Evolutionary conservation across 2,329 filamentous ascomycete species (phyloP).

Genomic region (Bipolaris victoriae): DNA sequence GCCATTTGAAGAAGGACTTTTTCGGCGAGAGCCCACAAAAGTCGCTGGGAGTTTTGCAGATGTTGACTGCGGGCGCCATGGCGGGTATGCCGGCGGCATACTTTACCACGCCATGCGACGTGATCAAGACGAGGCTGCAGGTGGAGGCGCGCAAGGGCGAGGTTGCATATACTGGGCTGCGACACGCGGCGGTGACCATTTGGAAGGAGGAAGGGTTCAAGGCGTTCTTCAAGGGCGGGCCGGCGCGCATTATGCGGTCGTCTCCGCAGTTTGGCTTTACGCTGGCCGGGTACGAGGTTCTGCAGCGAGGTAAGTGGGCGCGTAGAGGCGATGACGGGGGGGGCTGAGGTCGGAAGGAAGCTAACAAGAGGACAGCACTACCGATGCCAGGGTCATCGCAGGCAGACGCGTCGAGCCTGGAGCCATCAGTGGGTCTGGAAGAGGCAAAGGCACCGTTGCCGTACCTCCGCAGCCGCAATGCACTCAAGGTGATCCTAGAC

Average conservation of each 20-base stretch:
- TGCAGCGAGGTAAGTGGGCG: slow-evolving; percentile 65
- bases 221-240: slow-evolving; percentile 98
- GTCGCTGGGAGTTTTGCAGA: slow-evolving; percentile 87
- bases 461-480: slow-evolving; percentile 80
- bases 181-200: slow-evolving; percentile 84
- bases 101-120: slow-evolving; percentile 95
- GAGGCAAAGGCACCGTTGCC: slow-evolving; percentile 69
- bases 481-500: slow-evolving; percentile 93
- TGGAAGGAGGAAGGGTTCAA: slow-evolving; percentile 89
- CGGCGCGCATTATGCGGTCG: slow-evolving; percentile 90
- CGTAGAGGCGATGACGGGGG: background rate
- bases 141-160: slow-evolving; percentile 98
- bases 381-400: slow-evolving; percentile 75
- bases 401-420: slow-evolving; percentile 56
- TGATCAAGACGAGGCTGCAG: slow-evolving; percentile 98
- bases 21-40: slow-evolving; percentile 89
- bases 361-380: slow-evolving; percentile 54
- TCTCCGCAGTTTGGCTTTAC: slow-evolving; percentile 99
- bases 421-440: slow-evolving; percentile 67
- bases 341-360: background rate
- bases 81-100: slow-evolving; percentile 68
- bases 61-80: slow-evolving; percentile 93
- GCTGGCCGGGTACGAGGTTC: slow-evolving; percentile 89
- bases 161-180: slow-evolving; percentile 81
- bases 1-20: slow-evolving; percentile 88